phyloP scores from a whole-genome alignment of 225 moss, liverwort and hornwort genomes.

The Anthoceros angustus region DNA sequence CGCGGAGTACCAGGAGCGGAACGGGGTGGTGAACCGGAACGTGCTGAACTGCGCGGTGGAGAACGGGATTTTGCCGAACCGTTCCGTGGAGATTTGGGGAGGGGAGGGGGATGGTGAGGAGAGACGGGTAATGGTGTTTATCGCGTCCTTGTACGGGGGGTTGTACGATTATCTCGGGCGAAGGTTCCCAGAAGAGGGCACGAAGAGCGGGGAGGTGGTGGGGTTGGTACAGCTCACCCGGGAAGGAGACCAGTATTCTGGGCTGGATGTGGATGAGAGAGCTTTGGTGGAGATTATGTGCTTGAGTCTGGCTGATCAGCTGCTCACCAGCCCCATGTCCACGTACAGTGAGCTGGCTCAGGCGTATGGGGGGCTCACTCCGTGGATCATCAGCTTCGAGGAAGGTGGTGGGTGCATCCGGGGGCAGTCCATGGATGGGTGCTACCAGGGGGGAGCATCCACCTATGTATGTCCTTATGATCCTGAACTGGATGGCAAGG shows the following conservation, averaged over 20 bases:
- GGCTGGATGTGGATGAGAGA: constrained; percentile 8
- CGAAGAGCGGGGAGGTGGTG: constrained; percentile 6
- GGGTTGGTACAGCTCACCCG: constrained; percentile 11
- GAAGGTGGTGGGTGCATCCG: constrained; percentile 6
- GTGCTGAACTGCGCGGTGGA: constrained; percentile 8
- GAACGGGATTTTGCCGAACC: constrained; percentile 8
- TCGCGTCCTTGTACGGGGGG: constrained; percentile 14
- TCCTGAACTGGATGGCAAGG: constrained; percentile 7
- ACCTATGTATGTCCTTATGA: constrained; percentile 14
- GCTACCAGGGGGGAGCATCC: constrained; percentile 14
- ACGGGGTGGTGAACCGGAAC: constrained; percentile 9
- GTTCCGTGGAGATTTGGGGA: neutral
- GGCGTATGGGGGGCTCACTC: constrained; percentile 14
- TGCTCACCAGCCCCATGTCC: constrained; percentile 15
- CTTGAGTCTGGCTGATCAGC: constrained; percentile 10
- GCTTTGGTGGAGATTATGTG: constrained; percentile 15
- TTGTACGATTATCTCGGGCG: constrained; percentile 7
- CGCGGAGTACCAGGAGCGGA: constrained; percentile 7
- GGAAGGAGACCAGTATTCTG: constrained; percentile 14
- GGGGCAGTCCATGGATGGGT: constrained; percentile 10
- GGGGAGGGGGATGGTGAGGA: neutral
- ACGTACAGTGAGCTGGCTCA: constrained; percentile 18
- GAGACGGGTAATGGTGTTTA: constrained; percentile 10
- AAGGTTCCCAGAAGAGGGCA: constrained; percentile 5
- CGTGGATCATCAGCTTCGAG: constrained; percentile 10